Base-by-base conservation (phyloP, 2,329 filamentous ascomycete species). In the Dendrostoma leiphaemia region DNA sequence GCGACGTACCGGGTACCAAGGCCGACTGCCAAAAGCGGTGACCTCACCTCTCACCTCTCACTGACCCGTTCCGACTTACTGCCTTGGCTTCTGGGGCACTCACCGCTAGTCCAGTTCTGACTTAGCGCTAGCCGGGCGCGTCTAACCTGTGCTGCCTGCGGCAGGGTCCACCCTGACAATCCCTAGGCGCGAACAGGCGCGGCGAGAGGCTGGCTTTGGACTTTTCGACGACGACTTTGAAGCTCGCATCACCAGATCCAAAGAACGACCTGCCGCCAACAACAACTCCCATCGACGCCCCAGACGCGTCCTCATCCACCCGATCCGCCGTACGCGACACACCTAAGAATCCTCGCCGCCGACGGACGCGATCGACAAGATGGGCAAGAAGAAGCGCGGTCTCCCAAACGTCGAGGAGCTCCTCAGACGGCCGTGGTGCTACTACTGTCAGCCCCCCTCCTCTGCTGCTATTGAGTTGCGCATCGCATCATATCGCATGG, bases 311-410 rank as follows among this genome's bases (percentile, higher is more conserved):
- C n/a, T n/a, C n/a, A n/a, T n/a, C n/a, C n/a, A n/a, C n/a, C n/a
- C 26, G 15, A n/a, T 8, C 15, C 31, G 23, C 15, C 45, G 21
- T 51, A 31, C 40, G 26, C 24, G 13, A 23, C 5, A 15, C 6
- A 2, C 24, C 15, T 29, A 45, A 24, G 3, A 10, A 3, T 10
- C 12, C 7, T 6, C n/a, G 15, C 24, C 26, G 19, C n/a, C 24
- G n/a, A 28, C 15, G 24, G 10, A 21, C 10, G 26, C 21, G 24
- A 37, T 13, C 15, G 43, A 58, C 70, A 76, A 67, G 57, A 93
- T 94, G 86, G 89, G 87, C 64, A 96, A 96, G 76, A 95, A 94
- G 78, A 93, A 91, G 83, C 89, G 91, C 71, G 84, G 86, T 62
- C 87, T 90, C 67, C 90, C 91, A 60, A 85, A 92, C 65, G 79